These are phyloP conservation scores for Psilocybe cyanescens DNA, from an alignment of 768 basidiomycete species.

Conservation along the genomic window DNA sequence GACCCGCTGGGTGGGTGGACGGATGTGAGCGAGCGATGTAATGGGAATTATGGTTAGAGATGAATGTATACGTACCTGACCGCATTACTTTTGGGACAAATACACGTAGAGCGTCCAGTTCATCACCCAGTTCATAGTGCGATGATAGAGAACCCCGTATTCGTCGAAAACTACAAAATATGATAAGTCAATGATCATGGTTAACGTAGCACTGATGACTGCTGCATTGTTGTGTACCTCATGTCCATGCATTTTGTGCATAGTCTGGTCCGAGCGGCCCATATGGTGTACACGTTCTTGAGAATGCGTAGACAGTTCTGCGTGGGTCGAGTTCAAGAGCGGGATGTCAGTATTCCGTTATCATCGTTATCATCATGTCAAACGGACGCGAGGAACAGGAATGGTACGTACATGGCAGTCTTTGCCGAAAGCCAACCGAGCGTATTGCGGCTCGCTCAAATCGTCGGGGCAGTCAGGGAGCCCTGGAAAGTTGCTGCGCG, in stretches of 20 bases:
- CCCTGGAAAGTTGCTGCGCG: neutral
- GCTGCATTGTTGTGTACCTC: neutral
- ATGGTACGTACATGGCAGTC: constrained; percentile 9
- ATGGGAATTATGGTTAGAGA: too few species aligned
- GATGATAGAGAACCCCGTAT: too few species aligned
- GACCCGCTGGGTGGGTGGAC: too few species aligned
- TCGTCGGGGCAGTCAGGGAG: constrained; percentile 31
- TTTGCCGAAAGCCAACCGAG: constrained; percentile 32
- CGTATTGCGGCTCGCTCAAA: constrained; percentile 36
- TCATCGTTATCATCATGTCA: too few species aligned
- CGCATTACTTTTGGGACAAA: too few species aligned
- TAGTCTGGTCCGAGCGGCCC: constrained; percentile 1
- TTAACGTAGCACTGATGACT: too few species aligned
- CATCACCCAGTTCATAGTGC: too few species aligned
- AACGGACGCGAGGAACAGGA: neutral
- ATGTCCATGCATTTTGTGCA: constrained; percentile 4
- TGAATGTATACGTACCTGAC: too few species aligned
- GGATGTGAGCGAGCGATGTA: too few species aligned
- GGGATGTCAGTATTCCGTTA: neutral
- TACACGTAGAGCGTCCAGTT: too few species aligned
- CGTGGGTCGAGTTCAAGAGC: neutral
- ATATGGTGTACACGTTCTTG: neutral
- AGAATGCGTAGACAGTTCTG: neutral
- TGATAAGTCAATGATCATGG: too few species aligned
- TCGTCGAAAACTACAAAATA: too few species aligned